phyloP scores from a whole-genome alignment of 148 eudicot species.

The Limonium bicolor region DNA sequence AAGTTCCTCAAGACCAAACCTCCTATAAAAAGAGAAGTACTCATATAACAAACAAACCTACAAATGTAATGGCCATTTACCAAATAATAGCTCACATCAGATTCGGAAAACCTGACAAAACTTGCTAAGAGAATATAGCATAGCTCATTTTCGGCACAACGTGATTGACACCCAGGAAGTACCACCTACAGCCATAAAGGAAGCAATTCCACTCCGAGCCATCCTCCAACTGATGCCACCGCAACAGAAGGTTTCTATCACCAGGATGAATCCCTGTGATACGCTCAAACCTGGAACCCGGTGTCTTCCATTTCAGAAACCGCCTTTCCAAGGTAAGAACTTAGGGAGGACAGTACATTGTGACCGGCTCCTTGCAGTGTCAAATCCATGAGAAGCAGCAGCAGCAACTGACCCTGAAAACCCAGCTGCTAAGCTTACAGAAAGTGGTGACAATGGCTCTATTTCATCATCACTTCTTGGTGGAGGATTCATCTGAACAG shows the following conservation, averaged over 20 bases:
- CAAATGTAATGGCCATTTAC: too few relatives aligned
- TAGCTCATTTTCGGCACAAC: constrained; percentile 10
- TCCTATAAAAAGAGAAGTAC: too few relatives aligned
- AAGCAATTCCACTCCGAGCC: constrained; percentile 81
- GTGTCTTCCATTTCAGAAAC: constrained; percentile 55
- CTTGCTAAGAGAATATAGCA: too few relatives aligned
- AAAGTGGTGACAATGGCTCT: constrained; percentile 67
- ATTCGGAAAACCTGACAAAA: too few relatives aligned
- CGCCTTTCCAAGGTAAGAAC: constrained; percentile 73
- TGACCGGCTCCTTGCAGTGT: constrained; percentile 68
- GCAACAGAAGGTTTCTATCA: constrained; percentile 59
- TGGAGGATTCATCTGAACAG: constrained; percentile 61
- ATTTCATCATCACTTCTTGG: constrained; percentile 61
- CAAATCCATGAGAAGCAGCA: constrained; percentile 86
- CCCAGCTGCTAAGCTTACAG: constrained; percentile 73
- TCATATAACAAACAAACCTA: too few relatives aligned
- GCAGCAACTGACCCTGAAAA: constrained; percentile 82
- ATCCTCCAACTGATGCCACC: constrained; percentile 61
- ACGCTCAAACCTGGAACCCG: constrained; percentile 81
- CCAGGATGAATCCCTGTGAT: constrained; percentile 74
- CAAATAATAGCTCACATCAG: too few relatives aligned
- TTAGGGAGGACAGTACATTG: constrained; percentile 75
- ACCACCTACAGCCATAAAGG: constrained; percentile 61
- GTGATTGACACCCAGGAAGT: constrained; percentile 44
- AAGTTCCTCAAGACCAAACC: too few relatives aligned